Conservation (phyloP, 176 grass and related monocot genomes). For the Luzula sylvatica region DNA sequence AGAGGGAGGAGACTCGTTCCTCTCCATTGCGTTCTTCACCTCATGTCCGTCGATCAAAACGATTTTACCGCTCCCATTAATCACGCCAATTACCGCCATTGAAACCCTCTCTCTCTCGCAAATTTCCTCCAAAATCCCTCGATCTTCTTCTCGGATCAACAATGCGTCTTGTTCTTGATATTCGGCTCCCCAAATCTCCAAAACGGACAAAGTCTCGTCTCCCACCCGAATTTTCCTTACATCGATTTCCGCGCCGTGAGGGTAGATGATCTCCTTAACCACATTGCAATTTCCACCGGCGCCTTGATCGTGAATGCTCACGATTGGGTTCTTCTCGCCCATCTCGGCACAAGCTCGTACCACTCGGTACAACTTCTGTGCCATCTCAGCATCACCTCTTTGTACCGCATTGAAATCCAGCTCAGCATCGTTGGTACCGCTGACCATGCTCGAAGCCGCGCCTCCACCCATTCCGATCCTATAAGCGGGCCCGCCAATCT, state of each 20-base stretch:
- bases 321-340: slow-evolving; percentile 76
- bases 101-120: slow-evolving; percentile 82
- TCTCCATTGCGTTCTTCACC: slow-evolving; percentile 40
- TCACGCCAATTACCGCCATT: slow-evolving; percentile 74
- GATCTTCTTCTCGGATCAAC: slow-evolving; percentile 53
- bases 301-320: slow-evolving; percentile 95
- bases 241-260: slow-evolving; percentile 82
- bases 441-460: slow-evolving; percentile 92
- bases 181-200: slow-evolving; percentile 87
- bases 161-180: slow-evolving; percentile 89
- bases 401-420: slow-evolving; percentile 94
- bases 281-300: slow-evolving; percentile 96
- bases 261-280: slow-evolving; percentile 88
- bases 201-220: slow-evolving; percentile 80
- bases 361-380: slow-evolving; percentile 81
- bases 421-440: slow-evolving; percentile 86
- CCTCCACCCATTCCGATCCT: slow-evolving; percentile 96
- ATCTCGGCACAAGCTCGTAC: slow-evolving; percentile 87
- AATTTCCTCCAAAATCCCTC: slow-evolving; percentile 41
- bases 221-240: slow-evolving; percentile 71
- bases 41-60: slow-evolving; percentile 68
- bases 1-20: slow-evolving; percentile 34
- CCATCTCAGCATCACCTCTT: slow-evolving; percentile 93
- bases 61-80: slow-evolving; percentile 74
- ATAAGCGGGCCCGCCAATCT: slow-evolving; percentile 90